Evolutionary conservation across 2,329 filamentous ascomycete species (phyloP), one percentile per base, ranked within the genome.

Genomic region (Zymoseptoria brevis): DNA sequence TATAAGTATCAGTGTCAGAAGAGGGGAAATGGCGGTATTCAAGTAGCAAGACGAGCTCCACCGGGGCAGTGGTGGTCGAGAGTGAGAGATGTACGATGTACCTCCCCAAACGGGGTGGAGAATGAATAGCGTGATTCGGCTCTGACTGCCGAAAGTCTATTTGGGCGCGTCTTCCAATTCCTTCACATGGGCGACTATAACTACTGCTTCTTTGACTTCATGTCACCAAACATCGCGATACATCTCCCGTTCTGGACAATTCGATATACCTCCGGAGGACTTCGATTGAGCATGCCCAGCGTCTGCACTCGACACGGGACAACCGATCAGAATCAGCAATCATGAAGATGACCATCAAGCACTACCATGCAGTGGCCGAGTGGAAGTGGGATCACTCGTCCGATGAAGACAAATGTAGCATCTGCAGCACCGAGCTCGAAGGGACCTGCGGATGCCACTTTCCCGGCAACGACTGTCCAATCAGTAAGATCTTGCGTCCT

Each of bases 311-410:
- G n/a, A 45, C 35, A 45, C 13, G 5, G 35, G 16, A 45, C 13
- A n/a, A n/a, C 35, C 35, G 35, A 45, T 45, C 2, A 16, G 16
- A 26, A 26, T 13, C 54, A 55, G 58, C 49, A 53, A 73, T 56
- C 56, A 99, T 99, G 94, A 97, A 96, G 77, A 90, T 97, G 78
- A 94, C 86, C 53, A 94, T 97, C 76, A 89, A 87, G 70, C 84
- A 90, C 72, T 97, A 93, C 90, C 88, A 94, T 70, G 89, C 91
- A 3, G 90, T 99, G 63, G 94, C 94, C 19, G 93, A 91, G 57
- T 99, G 94, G 94, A 87, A 90, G 65, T 99, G 94, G 94, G 90
- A 97, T 73, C 89, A 93, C 22, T 91, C 96, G 69, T 93, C 96
- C 77, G 59, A 64, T 21, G 73, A 74, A 62, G 93, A 99, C 73